A percentile compares a stretch with the other conserved stretches of the same genome.
Evolutionary conservation across 2,329 filamentous ascomycete species (phyloP).

Genomic region (Nigrospora oryzae): DNA sequence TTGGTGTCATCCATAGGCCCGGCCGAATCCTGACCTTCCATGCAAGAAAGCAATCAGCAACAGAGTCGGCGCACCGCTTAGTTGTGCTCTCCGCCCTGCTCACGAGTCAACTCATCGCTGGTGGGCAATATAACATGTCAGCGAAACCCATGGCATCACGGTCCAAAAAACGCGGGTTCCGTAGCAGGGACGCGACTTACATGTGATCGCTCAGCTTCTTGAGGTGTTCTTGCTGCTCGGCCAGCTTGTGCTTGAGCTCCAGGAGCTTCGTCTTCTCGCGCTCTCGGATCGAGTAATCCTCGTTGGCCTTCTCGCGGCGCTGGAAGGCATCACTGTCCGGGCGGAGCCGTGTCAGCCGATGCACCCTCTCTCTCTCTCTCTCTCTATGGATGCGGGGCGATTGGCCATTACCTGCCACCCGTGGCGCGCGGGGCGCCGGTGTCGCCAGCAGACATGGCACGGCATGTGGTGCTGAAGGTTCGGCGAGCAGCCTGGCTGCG

Average conservation of each 20-base stretch:
- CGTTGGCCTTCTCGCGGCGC: constrained; percentile 79
- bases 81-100: constrained; percentile 60
- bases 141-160: not conserved
- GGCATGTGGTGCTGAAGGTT: constrained; percentile 55
- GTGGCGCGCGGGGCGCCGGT: constrained; percentile 51
- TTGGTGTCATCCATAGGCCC: no score
- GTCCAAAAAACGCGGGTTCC: not conserved
- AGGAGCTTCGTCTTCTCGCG: constrained; percentile 87
- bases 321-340: constrained; percentile 75
- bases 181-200: constrained; percentile 40
- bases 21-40: no score
- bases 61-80: constrained; percentile 22
- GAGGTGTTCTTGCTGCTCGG: constrained; percentile 73
- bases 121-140: constrained; percentile 4
- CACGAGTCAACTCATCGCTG: constrained; percentile 71
- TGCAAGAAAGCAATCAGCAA: no score
- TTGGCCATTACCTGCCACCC: constrained; percentile 42
- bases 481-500: constrained; percentile 45
- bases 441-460: constrained; percentile 62
- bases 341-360: not conserved
- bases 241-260: constrained; percentile 64
- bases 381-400: constrained; percentile 16
- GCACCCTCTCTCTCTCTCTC: not conserved
- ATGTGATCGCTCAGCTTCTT: constrained; percentile 81
- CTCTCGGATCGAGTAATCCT: constrained; percentile 76